These are phyloP conservation scores for Reticulascus tulasneorum DNA, from an alignment of 2,329 filamentous ascomycete species.

Conservation along the genomic window DNA sequence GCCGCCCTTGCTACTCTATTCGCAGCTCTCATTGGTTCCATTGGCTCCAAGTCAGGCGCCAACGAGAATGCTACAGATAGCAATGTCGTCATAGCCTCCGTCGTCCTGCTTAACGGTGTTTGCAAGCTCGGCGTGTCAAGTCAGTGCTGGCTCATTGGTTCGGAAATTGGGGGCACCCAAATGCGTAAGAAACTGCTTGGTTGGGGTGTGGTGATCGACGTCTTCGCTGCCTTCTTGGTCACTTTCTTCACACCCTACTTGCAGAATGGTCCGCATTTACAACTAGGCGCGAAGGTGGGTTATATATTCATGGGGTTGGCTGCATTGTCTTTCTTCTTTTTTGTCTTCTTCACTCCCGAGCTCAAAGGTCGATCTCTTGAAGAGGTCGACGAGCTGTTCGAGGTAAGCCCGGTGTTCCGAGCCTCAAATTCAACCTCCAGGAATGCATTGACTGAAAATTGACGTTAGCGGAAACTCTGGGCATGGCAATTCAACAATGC, in stretches of 20 bases:
- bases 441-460: too few species aligned
- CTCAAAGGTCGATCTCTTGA: slow-evolving; percentile 20
- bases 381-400: slow-evolving; percentile 20
- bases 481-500: too few species aligned
- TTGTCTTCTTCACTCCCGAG: slow-evolving; percentile 17
- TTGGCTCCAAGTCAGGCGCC: slow-evolving; percentile 8
- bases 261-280: slow-evolving; percentile 12
- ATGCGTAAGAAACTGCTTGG: slow-evolving; percentile 7
- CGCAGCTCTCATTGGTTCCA: slow-evolving; percentile 5
- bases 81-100: slow-evolving; percentile 30
- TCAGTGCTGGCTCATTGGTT: slow-evolving; percentile 28
- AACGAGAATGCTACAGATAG: slow-evolving; percentile 18
- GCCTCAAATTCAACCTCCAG: too few species aligned
- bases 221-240: slow-evolving; percentile 16
- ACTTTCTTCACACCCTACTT: slow-evolving; percentile 17
- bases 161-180: slow-evolving; percentile 27
- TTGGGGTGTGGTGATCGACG: slow-evolving; percentile 12
- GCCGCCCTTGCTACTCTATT: slow-evolving; percentile 7
- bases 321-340: slow-evolving; percentile 13
- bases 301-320: slow-evolving; percentile 16
- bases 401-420: too few species aligned
- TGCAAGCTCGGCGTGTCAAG: slow-evolving; percentile 31
- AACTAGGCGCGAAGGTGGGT: slow-evolving; percentile 13
- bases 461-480: too few species aligned
- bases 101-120: slow-evolving; percentile 26